Evolutionary conservation across 257 asterid species (phyloP).

Genomic region (Solanum pinnatisectum): DNA sequence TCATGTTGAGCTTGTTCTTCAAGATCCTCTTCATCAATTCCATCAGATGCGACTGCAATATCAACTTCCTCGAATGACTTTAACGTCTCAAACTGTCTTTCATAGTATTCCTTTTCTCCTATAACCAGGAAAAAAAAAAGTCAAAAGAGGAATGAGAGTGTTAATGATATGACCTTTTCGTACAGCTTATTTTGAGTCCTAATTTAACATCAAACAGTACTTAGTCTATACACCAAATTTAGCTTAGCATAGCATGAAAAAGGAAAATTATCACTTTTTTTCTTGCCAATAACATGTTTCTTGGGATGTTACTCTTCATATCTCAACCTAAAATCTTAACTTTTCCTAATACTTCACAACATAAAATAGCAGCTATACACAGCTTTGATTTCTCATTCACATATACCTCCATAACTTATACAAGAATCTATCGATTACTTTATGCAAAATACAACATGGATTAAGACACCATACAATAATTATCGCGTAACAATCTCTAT

Average conservation of each 20-base stretch:
- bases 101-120: constrained; percentile 85
- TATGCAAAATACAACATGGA: background rate
- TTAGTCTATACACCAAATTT: background rate
- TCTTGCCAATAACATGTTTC: background rate
- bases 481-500: background rate
- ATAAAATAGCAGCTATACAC: background rate
- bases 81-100: constrained; percentile 61
- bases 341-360: background rate
- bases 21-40: constrained; percentile 48
- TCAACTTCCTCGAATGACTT: constrained; percentile 79
- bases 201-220: background rate
- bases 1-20: constrained; percentile 66
- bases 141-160: background rate
- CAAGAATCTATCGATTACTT: background rate
- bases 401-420: background rate
- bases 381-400: too few species aligned
- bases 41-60: constrained; percentile 28
- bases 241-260: background rate
- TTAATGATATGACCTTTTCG: background rate
- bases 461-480: background rate
- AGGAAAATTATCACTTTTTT: background rate
- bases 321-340: background rate
- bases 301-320: background rate
- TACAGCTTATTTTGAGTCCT: background rate
- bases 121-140: background rate